Evolutionary conservation across 139 green algal genomes (phyloP), one percentile per base, ranked within the genome.

Genomic region (Monoraphidium neglectum): DNA sequence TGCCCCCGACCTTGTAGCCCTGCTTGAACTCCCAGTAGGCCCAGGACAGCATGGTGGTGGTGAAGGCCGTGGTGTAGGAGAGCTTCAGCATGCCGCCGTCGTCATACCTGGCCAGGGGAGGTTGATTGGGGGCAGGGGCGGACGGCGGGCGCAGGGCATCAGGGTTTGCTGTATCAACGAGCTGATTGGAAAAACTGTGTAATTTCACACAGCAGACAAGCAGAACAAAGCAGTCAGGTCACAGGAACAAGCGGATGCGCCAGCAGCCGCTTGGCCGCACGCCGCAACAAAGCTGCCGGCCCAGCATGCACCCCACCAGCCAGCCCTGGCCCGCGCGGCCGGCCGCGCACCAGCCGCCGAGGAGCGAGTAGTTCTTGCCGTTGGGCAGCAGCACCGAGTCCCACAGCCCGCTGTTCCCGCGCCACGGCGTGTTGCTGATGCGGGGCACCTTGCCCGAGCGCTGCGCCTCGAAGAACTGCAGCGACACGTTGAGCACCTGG

Each of bases 401-500:
- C 75, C 75, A 80, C 1, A 80, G 75, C 47, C 65, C 75, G 38
- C 56, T 72, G 68, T 76, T 82, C 21, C 76, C 76, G 49, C 76
- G 76, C 76, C 76, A 82, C 12, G 68, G 68, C 4, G 68, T 76
- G 68, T 82, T 82, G 35, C 67, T 72, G 68, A 76, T 76, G 37
- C 68, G 76, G 43, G 76, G 76, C 16, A 82, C 33, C 54, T 82
- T 82, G 59, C 76, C 76, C 13, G 67, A 72, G 40, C 76, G 54
- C 68, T 82, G 76, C 4, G 68, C 68, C 68, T 82, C 76, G 57
- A 77, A 82, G 68, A 82, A 82, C 68, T 82, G 68, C n/a, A 82
- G 76, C n/a, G 76, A 76, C 43, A 82, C 68, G 68, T 76, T 77
- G 43, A 82, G 67, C 40, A 82, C 76, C 67, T 76, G 68, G 8